Base-by-base conservation (phyloP, 148 eudicot genomes). In the Drosera capensis region DNA sequence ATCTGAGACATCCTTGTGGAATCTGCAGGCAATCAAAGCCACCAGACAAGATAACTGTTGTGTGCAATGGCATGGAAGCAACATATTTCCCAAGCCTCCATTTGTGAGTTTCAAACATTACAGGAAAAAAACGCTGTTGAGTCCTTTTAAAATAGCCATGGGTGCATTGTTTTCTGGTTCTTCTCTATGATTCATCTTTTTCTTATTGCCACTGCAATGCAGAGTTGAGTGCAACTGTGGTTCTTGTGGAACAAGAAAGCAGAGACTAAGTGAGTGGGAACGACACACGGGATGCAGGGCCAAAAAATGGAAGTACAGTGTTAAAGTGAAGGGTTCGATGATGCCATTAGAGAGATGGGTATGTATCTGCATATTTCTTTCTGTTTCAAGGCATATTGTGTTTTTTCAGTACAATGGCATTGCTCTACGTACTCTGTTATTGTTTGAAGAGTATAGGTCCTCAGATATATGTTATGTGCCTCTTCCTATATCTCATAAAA, bases 261-360 rank as follows among this genome's bases (percentile, higher is more conserved):
- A 51, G 58, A 49, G 64, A 25, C 71, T 74, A 39, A 60, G 76
- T 71, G 88, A 80, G 63, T 90, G 99, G 99, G 99, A 90, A 64
- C 68, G 72, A 6, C 99, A 90, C 69, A 90, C 93, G 25, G 95
- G 99, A 43, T 84, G 76, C 23, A 78, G 78, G 68, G 84, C 87
- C 9, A 90, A 85, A 48, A 90, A 90, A 51, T 90, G 99, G 99
- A 90, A 90, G 63, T 56, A 57, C 43, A 84, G 93, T 68, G 74
- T 90, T 46, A 84, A 75, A 65, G 74, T 90, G 49, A 78, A 84
- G 62, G 85, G 67, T 31, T 64, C 82, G 11, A 90, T 55, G 70
- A 51, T 71, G 53, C 43, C 99, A 20, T 73, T 90, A 46, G 78
- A 62, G 43, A 67, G 78, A 68, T 80, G 79, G 99, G 99, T 90